Evolutionary conservation across 2,329 filamentous ascomycete species (phyloP), one percentile per base, ranked within the genome.

Genomic region (Aureobasidium lini): DNA sequence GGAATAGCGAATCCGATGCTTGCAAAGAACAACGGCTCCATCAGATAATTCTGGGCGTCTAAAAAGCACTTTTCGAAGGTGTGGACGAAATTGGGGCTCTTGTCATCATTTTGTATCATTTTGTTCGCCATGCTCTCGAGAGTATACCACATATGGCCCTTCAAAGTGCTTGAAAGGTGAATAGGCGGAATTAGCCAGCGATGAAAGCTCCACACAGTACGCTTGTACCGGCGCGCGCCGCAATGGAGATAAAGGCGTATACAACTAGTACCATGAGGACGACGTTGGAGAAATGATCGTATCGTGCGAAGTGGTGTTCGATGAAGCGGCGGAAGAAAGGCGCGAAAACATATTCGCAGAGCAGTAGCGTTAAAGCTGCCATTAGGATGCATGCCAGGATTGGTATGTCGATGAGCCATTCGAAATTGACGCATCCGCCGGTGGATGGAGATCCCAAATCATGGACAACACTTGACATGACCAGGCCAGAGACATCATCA

Each of bases 401-500:
- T 1, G 68, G 68, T 13, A 67, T 58, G 18, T 66, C 67, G 9
- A 70, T 68, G 18, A 68, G 48, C 66, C 66, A 68, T 16, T 64
- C 67, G 4, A 63, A 49, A 49, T 58, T 64, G 8, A 52, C 34
- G 61, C 57, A 31, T 15, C 47, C 60, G 11, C 64, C 64, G 9
- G 32, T 44, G 9, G 63, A 61, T 3, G 68, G 52, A 1, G 48
- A 48, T 10, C 67, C 67, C 1, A 70, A 59, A 34, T 68, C 62
- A 40, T 66, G 63, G 39, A 70, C 68, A 15, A 68, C 70, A 32
- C 65, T 66, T 32, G 74, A 73, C 64, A 77, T 74, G 53, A 79
- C 72, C 10, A 79, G 71, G 2, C 75, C 76, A 1, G 73, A 71
- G 1, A 78, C 74, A 64, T 79, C 76, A 64, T 78, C 76, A 37